Conservation (phyloP, 768 basidiomycete species). For the Naganishia onofrii region DNA sequence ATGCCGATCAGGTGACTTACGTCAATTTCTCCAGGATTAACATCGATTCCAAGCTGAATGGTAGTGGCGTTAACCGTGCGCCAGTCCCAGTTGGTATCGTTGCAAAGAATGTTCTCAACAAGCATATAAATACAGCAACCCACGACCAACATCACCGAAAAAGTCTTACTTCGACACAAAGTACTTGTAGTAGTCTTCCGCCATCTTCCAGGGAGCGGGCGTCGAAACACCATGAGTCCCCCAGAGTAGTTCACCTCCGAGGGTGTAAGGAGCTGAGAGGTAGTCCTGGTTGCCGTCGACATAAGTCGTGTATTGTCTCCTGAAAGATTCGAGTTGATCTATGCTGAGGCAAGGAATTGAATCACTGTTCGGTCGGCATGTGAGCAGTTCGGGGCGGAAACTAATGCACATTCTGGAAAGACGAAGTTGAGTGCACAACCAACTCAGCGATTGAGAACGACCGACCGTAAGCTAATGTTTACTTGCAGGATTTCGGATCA, state of each 20-base stretch:
- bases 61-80: background rate
- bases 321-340: constrained; percentile 4
- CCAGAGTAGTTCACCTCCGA: constrained; percentile 4
- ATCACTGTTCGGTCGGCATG: background rate
- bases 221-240: constrained; percentile 4
- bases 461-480: too few relatives aligned
- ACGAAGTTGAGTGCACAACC: too few relatives aligned
- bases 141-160: background rate
- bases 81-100: constrained; percentile 21
- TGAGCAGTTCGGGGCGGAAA: background rate
- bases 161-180: constrained; percentile 10
- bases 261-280: background rate
- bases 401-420: too few relatives aligned
- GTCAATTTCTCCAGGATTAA: constrained; percentile 8
- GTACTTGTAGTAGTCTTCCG: constrained; percentile 10
- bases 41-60: constrained; percentile 2
- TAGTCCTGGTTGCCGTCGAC: constrained; percentile 3
- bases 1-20: background rate
- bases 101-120: background rate
- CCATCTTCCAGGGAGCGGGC: constrained; percentile 3
- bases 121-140: background rate
- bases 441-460: too few relatives aligned
- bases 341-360: background rate
- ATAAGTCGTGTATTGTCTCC: constrained; percentile 2
- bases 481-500: constrained; percentile 6